Conservation (phyloP, 1,284 basidiomycete genomes). For the Rhodofomes roseus region DNA sequence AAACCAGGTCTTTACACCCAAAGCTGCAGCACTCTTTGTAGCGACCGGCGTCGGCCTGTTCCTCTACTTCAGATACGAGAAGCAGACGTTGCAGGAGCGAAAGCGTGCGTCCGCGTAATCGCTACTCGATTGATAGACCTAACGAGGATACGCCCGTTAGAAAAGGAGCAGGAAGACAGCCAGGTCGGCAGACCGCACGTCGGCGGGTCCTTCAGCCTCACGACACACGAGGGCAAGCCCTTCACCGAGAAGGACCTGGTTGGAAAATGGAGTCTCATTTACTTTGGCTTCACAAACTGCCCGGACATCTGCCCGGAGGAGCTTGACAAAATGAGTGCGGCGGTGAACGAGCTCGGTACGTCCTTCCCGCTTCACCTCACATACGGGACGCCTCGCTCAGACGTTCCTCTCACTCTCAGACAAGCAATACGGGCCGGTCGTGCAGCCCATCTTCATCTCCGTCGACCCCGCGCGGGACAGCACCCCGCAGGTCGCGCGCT, state of each 20-base stretch:
- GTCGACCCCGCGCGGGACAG: conserved; percentile 95
- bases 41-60: conserved; percentile 80
- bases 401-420: conserved; percentile 40
- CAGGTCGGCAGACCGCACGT: conserved; percentile 72
- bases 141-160: conserved; percentile 32
- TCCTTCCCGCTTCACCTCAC: conserved; percentile 9
- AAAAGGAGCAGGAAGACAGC: conserved; percentile 59
- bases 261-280: conserved; percentile 88
- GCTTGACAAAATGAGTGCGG: conserved; percentile 90
- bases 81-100: conserved; percentile 72
- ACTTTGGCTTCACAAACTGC: conserved; percentile 97
- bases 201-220: conserved; percentile 86
- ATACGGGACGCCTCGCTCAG: not conserved
- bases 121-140: not conserved
- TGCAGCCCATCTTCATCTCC: conserved; percentile 89
- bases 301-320: conserved; percentile 99
- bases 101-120: conserved; percentile 17
- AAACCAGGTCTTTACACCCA: conserved; percentile 81
- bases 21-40: conserved; percentile 80
- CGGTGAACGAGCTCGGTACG: conserved; percentile 77
- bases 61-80: conserved; percentile 89
- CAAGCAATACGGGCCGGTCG: conserved; percentile 58
- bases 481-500: conserved; percentile 53
- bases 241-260: conserved; percentile 86
- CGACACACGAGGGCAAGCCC: conserved; percentile 59